Conservation (phyloP, 2,329 filamentous ascomycete species). For the Fusarium armeniacum region DNA sequence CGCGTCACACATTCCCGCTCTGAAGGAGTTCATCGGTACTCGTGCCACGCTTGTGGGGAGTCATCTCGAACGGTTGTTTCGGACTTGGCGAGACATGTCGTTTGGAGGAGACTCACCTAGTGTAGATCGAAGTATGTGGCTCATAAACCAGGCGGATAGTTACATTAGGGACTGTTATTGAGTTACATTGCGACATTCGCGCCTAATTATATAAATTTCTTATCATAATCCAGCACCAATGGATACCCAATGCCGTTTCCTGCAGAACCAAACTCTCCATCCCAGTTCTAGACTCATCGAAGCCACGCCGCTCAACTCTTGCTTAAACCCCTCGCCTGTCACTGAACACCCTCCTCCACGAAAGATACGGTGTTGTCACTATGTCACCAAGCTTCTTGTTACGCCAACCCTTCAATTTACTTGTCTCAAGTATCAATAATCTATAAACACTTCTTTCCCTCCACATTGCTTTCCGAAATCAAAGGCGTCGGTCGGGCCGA, state of each 20-base stretch:
- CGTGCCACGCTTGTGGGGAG: conserved; percentile 58
- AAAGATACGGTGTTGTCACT: neutral
- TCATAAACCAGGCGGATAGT: conserved; percentile 61
- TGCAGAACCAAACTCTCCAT: too few relatives aligned
- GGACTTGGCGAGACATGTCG: conserved; percentile 59
- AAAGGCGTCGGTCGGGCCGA: neutral
- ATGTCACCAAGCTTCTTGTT: neutral
- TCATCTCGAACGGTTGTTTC: conserved; percentile 58
- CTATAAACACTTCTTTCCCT: neutral
- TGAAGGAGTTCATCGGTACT: conserved; percentile 57
- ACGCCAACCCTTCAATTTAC: neutral
- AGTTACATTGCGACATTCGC: fast-evolving
- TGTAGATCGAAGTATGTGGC: conserved; percentile 61
- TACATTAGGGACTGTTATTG: conserved; percentile 56
- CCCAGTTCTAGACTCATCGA: too few relatives aligned
- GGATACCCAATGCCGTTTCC: too few relatives aligned
- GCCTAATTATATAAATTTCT: neutral
- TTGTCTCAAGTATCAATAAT: neutral
- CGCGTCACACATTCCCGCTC: conserved; percentile 57
- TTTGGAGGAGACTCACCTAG: conserved; percentile 60
- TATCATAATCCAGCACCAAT: too few relatives aligned
- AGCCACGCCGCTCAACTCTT: neutral
- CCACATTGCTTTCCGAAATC: neutral
- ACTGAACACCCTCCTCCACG: neutral
- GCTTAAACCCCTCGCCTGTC: fast-evolving